Evolutionary conservation across 2,329 filamentous ascomycete species (phyloP).

Genomic region (Sporothrix sp.): DNA sequence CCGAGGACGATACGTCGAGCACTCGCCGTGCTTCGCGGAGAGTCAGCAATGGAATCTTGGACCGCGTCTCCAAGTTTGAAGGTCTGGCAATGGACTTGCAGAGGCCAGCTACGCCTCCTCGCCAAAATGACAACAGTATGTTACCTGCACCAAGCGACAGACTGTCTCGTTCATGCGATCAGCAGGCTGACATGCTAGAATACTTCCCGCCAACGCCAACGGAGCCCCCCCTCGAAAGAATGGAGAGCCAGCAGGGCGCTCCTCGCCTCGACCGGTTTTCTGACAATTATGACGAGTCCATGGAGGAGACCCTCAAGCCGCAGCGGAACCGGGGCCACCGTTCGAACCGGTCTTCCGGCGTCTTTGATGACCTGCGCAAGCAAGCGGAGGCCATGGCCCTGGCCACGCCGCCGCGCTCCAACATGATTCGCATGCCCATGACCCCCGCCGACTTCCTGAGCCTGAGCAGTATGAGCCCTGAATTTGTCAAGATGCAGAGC

Average conservation of each 20-base stretch:
- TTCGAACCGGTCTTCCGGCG: slow-evolving; percentile 36
- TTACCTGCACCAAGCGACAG: no score
- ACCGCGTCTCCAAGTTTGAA: slow-evolving; percentile 52
- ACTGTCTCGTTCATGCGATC: background rate
- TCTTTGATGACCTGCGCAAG: slow-evolving; percentile 51
- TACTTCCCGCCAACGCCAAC: slow-evolving; percentile 60
- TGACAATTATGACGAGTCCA: slow-evolving; percentile 54
- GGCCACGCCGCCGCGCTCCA: slow-evolving; percentile 47
- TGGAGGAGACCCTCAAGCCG: slow-evolving; percentile 58
- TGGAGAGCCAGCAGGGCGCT: slow-evolving; percentile 28
- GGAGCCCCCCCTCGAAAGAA: slow-evolving; percentile 48
- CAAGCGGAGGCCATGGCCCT: slow-evolving; percentile 40
- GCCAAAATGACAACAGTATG: slow-evolving; percentile 51
- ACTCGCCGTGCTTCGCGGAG: slow-evolving; percentile 36
- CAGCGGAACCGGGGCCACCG: slow-evolving; percentile 26
- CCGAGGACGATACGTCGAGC: slow-evolving; percentile 38
- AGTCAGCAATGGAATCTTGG: slow-evolving; percentile 52
- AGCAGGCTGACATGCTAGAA: slow-evolving; percentile 28
- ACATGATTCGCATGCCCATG: slow-evolving; percentile 41
- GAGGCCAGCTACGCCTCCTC: slow-evolving; percentile 53
- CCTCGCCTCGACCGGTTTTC: slow-evolving; percentile 41
- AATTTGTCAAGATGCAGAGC: no score
- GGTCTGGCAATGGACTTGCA: slow-evolving; percentile 36
- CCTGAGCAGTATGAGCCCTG: slow-evolving; percentile 26
- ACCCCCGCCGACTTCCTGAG: slow-evolving; percentile 48